Evolutionary conservation across 805 yeast species (phyloP), one percentile per base, ranked within the genome.

Genomic region (Phaffomyces thermotolerans): DNA sequence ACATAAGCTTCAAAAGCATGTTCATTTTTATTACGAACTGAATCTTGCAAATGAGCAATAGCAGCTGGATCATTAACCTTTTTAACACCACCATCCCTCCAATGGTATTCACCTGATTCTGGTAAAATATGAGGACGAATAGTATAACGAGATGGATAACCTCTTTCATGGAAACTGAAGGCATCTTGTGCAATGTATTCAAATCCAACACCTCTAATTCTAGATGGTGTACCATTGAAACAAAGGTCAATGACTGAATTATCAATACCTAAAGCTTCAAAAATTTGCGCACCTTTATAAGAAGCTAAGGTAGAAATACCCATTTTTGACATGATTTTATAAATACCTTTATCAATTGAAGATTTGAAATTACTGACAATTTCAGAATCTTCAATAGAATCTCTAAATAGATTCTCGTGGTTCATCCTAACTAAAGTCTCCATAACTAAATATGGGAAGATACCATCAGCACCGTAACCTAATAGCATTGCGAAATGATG

Each of bases 241-340:
- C 98, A 93, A 55, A 89, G 74, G 72, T 91, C 97, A 52, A 91
- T 85, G 40, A 91, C 97, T 9, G 95, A 81, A 68, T 90, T 88
- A 64, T 93, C 97, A 49, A 91, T 81, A 66, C 99, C 99, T 49
- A 91, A 72, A 40, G 96, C 96, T 68, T 91, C 99, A 63, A 93
- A 91, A 60, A 91, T 93, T 71, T 91, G 99, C 25, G 99, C 99
- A 66, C 98, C 98, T 69, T 91, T 91, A 69, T 91, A 91, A n/a
- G 96, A 87, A 12, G 97, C 96, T 63, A 91, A 73, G 27, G 99
- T 93, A 29, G 98, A 90, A 56, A 91, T 93, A 73, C 99, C 99
- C 98, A 91, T 93, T 74, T 93, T 91, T 32, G 97, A 88, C 99
- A 91, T 91, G 47, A 93, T 97, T 72, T 93, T 91, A 57, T 88